Evolutionary conservation across 2,329 filamentous ascomycete genomes (phyloP).

Genomic region (Alternaria longipes): DNA sequence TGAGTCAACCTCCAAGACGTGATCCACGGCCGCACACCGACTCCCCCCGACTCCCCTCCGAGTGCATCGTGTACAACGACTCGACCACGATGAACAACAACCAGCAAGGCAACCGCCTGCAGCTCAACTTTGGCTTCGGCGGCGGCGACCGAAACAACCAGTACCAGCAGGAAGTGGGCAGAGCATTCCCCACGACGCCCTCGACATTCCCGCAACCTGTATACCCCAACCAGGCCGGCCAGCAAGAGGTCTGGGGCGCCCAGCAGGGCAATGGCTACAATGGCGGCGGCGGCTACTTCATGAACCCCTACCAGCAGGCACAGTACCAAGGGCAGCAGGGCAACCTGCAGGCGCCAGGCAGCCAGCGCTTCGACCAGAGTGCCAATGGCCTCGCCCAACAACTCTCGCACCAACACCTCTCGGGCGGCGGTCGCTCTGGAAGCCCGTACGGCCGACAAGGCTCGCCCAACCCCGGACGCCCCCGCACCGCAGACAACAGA

Average conservation of each 20-base stretch:
- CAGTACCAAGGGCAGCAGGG: constrained; percentile 62
- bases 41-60: constrained; percentile 4
- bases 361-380: constrained; percentile 74
- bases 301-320: constrained; percentile 57
- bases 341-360: constrained; percentile 60
- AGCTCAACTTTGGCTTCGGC: constrained; percentile 62
- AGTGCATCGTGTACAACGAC: constrained; percentile 13
- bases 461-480: constrained; percentile 77
- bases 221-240: constrained; percentile 67
- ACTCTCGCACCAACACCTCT: constrained; percentile 94
- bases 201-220: constrained; percentile 97
- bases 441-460: constrained; percentile 73
- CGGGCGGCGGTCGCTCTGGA: constrained; percentile 72
- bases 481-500: constrained; percentile 80
- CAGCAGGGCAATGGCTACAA: constrained; percentile 43
- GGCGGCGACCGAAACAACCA: constrained; percentile 50
- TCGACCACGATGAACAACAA: constrained; percentile 48
- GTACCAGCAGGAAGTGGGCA: constrained; percentile 55
- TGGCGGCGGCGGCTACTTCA: constrained; percentile 59
- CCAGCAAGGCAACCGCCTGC: constrained; percentile 57
- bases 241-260: constrained; percentile 68
- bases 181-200: constrained; percentile 73
- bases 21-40: constrained; percentile 10
- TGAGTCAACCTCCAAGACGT: constrained; percentile 3
- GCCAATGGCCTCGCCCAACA: constrained; percentile 94